A percentile compares a stretch with the other conserved stretches of the same genome.
Conservation (phyloP, 1,284 basidiomycete genomes). For the Ceratobasidium sp. region DNA sequence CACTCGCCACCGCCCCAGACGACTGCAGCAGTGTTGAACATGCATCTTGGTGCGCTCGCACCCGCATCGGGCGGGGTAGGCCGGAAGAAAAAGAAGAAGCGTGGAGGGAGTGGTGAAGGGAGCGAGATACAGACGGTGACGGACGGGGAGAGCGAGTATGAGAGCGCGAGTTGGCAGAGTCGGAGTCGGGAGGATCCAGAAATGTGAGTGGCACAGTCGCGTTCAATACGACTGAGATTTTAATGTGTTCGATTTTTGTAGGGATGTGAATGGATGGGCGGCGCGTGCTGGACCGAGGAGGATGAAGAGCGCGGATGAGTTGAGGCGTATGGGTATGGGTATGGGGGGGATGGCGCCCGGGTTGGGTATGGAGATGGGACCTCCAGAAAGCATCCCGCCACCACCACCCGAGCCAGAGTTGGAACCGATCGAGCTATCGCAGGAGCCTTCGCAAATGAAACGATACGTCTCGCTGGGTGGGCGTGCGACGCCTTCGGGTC, state of each 20-base stretch:
- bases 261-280: slow-evolving; percentile 9
- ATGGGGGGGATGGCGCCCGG: neutral
- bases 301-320: slow-evolving; percentile 51
- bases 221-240: neutral
- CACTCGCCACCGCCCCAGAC: slow-evolving; percentile 38
- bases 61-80: slow-evolving; percentile 2
- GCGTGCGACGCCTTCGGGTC: slow-evolving; percentile 29
- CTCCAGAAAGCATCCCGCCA: neutral
- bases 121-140: slow-evolving; percentile 4
- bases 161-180: slow-evolving; percentile 1
- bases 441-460: slow-evolving; percentile 24
- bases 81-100: slow-evolving; percentile 32
- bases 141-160: slow-evolving; percentile 36
- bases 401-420: neutral
- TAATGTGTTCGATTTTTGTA: neutral
- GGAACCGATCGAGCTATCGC: slow-evolving; percentile 15
- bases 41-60: slow-evolving; percentile 43
- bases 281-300: slow-evolving; percentile 36
- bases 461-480: slow-evolving; percentile 46
- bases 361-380: slow-evolving; percentile 24
- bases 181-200: slow-evolving; percentile 2
- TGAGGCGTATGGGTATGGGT: slow-evolving; percentile 43
- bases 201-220: neutral
- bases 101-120: slow-evolving; percentile 4
- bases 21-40: slow-evolving; percentile 50